phyloP scores from a whole-genome alignment of 257 asterid genomes.

The Anisodus acutangulus region DNA sequence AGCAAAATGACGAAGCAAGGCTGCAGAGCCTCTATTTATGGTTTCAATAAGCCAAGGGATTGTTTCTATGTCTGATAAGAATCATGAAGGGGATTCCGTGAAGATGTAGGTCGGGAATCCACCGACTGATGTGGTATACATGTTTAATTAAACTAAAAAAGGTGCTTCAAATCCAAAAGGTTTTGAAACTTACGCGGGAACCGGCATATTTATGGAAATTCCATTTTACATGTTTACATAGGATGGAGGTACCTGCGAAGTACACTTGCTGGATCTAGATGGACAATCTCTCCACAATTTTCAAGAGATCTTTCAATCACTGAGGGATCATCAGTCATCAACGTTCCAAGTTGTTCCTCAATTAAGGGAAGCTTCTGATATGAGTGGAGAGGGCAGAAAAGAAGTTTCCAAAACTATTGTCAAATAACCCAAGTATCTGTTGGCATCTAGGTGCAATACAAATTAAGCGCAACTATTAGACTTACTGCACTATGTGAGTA shows the following conservation, averaged over 20 bases:
- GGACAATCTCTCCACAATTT: constrained; percentile 61
- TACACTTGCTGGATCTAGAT: constrained; percentile 66
- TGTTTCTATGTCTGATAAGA: not conserved
- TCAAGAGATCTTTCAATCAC: constrained; percentile 68
- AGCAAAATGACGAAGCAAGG: not conserved
- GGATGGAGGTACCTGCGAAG: constrained; percentile 62
- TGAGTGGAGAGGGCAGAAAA: constrained; percentile 29
- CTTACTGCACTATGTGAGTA: constrained; percentile 57
- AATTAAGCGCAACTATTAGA: constrained; percentile 8
- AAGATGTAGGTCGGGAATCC: not conserved
- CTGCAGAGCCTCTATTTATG: not conserved
- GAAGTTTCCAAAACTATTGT: constrained; percentile 27
- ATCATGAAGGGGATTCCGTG: not conserved
- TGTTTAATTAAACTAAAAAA: not conserved
- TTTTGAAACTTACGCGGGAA: not conserved
- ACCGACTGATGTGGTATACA: not conserved
- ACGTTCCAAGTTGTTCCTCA: constrained; percentile 77
- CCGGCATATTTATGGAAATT: not conserved
- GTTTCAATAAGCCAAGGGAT: not conserved
- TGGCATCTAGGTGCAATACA: constrained; percentile 5
- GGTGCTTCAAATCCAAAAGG: not conserved
- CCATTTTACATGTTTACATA: constrained; percentile 11
- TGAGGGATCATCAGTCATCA: constrained; percentile 88
- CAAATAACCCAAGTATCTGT: constrained; percentile 24
- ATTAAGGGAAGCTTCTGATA: constrained; percentile 80